phyloP scores from a whole-genome alignment of 2,329 filamentous ascomycete species.

The Trichocomaceae sp. region DNA sequence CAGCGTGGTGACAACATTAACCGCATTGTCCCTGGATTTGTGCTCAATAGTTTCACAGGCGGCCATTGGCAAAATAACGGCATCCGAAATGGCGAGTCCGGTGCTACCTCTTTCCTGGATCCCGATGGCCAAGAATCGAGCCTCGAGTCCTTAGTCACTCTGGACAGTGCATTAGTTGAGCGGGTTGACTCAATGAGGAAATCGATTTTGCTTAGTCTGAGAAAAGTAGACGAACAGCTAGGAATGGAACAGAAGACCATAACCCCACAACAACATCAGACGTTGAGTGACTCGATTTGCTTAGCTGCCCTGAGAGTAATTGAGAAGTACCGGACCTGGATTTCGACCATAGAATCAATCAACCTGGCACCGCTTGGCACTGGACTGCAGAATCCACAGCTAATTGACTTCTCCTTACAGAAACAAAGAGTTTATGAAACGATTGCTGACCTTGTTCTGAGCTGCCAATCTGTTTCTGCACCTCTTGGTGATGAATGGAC shows the following conservation, averaged over 20 bases:
- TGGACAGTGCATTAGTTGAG: constrained; percentile 73
- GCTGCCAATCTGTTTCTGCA: constrained; percentile 85
- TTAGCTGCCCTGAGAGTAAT: constrained; percentile 70
- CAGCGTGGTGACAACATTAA: constrained; percentile 90
- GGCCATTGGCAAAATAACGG: constrained; percentile 78
- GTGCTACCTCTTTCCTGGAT: constrained; percentile 66
- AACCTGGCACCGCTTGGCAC: constrained; percentile 74
- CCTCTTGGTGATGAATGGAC: constrained; percentile 94
- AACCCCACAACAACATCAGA: constrained; percentile 67
- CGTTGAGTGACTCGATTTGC: constrained; percentile 77
- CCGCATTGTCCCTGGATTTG: constrained; percentile 87
- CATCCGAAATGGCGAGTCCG: constrained; percentile 57
- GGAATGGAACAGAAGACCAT: constrained; percentile 72
- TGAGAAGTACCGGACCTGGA: constrained; percentile 84
- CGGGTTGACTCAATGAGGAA: constrained; percentile 79
- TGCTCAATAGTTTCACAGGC: constrained; percentile 73
- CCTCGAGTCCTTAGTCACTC: constrained; percentile 62
- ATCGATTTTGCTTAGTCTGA: constrained; percentile 76
- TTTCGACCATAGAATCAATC: constrained; percentile 83
- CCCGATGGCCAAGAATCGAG: constrained; percentile 72
- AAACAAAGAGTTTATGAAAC: constrained; percentile 94
- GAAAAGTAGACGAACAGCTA: constrained; percentile 79
- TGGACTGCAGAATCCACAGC: constrained; percentile 73
- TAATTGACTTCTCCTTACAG: constrained; percentile 79
- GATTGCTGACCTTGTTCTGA: constrained; percentile 78